Conservation (phyloP, 176 grass and related monocot genomes). For the Oryza australiensis region DNA sequence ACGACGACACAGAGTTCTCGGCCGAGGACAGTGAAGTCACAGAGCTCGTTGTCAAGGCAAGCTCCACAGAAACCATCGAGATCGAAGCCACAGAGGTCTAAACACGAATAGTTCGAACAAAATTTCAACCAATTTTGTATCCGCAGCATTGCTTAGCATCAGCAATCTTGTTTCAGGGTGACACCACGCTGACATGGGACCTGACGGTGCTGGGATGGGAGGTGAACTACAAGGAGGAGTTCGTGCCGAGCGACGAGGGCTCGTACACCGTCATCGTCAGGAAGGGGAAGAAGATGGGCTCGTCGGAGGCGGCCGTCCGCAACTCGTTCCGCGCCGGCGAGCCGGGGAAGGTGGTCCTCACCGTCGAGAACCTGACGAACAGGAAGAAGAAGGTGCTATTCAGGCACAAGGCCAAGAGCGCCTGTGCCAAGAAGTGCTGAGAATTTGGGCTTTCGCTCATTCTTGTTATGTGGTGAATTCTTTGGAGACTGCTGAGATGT, state of each 20-base stretch:
- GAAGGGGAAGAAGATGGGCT: slow-evolving; percentile 78
- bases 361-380: slow-evolving; percentile 64
- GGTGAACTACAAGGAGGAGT: slow-evolving; percentile 97
- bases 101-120: background rate
- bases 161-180: slow-evolving; percentile 42
- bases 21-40: slow-evolving; percentile 46
- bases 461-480: background rate
- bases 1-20: slow-evolving; percentile 59
- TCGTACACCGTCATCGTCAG: slow-evolving; percentile 81
- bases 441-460: background rate
- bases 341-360: slow-evolving; percentile 78
- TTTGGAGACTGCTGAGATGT: slow-evolving; percentile 6
- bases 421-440: slow-evolving; percentile 56
- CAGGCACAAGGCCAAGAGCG: slow-evolving; percentile 74
- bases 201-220: slow-evolving; percentile 90
- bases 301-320: slow-evolving; percentile 58
- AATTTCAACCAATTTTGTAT: background rate
- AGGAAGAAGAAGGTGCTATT: slow-evolving; percentile 87
- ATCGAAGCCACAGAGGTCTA: slow-evolving; percentile 68
- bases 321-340: slow-evolving; percentile 82
- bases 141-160: background rate
- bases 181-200: slow-evolving; percentile 67
- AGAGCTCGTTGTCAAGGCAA: slow-evolving; percentile 62
- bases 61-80: slow-evolving; percentile 61
- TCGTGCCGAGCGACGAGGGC: slow-evolving; percentile 76